Evolutionary conservation across 202 grass and related monocot genomes (phyloP), one percentile per base, ranked within the genome.

Genomic region (Cymbopogon flexuosus): DNA sequence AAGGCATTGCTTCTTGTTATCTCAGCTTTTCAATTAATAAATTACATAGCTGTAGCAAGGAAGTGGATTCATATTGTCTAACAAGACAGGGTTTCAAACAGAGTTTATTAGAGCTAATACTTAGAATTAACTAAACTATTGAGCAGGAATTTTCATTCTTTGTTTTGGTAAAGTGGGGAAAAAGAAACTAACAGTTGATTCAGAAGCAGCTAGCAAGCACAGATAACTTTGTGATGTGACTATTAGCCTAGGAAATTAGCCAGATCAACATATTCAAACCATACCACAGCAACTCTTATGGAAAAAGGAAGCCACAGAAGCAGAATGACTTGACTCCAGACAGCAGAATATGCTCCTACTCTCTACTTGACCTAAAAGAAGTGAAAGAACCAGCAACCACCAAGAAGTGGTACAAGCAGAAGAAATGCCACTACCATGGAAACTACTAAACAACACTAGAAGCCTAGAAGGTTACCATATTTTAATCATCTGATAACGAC

Each of bases 301-400:
- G 0, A 29, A 83, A 73, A 78, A 15, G 13, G 21, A 41, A 67
- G 35, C 66, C 35, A 83, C 47, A 82, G 22, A 76, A 54, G 73
- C 35, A 72, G 57, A 29, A 72, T 78, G 46, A 79, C 2, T 76
- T 68, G 46, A 79, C 6, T 76, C 42, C 61, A 67, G 29, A 59
- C 27, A 61, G 10, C 15, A 66, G 18, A 24, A 58, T 33, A 52
- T 35, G 5, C 23, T 52, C 11, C 35, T 16, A 35, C 43, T 65
- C 57, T 72, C 34, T 46, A 67, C 46, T 59, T 80, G 27, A 15
- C 35, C 59, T 13, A 70, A 47, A 30, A 54, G 18, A 82, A 87
- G 68, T 3, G 16, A 72, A 83, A 21, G 43, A 82, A 46, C 9
- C 12, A 87, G 72, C 76, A 81, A 77, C 13, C 18, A 82, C 8